Percentiles rank a stretch among this genome's conserved stretches.
These are phyloP conservation scores for Theileria annulata DNA, from an alignment of 169 alveolate genomes.

Conservation along the genomic window DNA sequence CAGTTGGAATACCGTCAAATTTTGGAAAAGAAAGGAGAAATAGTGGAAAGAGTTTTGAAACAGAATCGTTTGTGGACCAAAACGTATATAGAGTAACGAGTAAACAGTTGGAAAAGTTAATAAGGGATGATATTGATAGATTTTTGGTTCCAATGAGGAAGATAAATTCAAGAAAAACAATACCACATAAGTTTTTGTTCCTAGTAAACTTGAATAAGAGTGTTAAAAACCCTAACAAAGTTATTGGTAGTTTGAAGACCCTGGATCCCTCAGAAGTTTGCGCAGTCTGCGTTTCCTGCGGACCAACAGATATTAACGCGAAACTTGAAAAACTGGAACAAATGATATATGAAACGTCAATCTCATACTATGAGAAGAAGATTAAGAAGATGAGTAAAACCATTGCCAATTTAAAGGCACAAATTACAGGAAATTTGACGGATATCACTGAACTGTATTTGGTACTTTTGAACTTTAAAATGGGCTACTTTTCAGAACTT, in stretches of 20 bases:
- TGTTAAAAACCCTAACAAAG: constrained; percentile 56
- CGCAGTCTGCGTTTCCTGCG: constrained; percentile 63
- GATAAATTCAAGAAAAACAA: constrained; percentile 15
- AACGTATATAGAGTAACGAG: constrained; percentile 13
- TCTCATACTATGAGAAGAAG: constrained; percentile 60
- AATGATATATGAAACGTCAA: constrained; percentile 34
- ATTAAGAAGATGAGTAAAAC: constrained; percentile 26
- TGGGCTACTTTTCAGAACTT: constrained; percentile 56
- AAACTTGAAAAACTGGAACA: constrained; percentile 52
- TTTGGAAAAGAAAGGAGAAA: neutral
- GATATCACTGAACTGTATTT: constrained; percentile 34
- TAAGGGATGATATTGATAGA: constrained; percentile 54
- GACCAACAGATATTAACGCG: constrained; percentile 30
- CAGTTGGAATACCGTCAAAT: neutral
- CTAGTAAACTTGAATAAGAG: constrained; percentile 38
- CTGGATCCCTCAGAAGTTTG: constrained; percentile 56
- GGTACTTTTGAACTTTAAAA: constrained; percentile 35
- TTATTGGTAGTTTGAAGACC: constrained; percentile 43
- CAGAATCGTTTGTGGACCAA: neutral
- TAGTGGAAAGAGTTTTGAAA: neutral
- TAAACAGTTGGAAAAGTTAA: constrained; percentile 32
- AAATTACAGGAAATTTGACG: neutral
- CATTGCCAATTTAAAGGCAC: constrained; percentile 20
- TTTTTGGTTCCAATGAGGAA: constrained; percentile 17
- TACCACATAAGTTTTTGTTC: constrained; percentile 45